Percentiles rank a stretch among this genome's conserved stretches.
Evolutionary conservation across 495 filamentous ascomycete genomes (phyloP).

Genomic region (Bombardia bombarda): DNA sequence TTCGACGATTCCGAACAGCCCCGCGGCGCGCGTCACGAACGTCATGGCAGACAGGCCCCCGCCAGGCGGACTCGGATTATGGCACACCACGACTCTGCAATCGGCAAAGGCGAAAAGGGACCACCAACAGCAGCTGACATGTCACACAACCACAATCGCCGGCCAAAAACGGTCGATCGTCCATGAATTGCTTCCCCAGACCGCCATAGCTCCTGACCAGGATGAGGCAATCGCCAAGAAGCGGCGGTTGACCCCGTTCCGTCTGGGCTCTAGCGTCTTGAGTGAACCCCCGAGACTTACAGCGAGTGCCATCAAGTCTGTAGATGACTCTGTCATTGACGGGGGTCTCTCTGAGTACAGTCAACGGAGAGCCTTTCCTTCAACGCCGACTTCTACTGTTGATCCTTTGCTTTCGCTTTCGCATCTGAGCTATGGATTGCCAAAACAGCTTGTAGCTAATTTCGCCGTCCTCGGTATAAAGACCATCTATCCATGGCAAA

Average conservation of each 20-base stretch:
- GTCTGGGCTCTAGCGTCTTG: not conserved
- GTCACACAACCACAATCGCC: conserved; percentile 9
- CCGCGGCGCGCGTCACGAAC: too few species aligned
- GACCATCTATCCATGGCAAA: conserved; percentile 76
- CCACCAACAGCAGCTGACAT: conserved; percentile 4
- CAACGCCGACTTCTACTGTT: conserved; percentile 42
- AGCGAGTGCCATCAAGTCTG: conserved; percentile 26
- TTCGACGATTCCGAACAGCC: not conserved
- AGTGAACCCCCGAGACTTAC: conserved; percentile 18
- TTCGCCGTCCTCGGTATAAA: conserved; percentile 56
- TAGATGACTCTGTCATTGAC: conserved; percentile 6
- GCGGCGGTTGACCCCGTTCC: not conserved
- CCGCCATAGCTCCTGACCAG: not conserved
- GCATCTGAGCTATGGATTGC: conserved; percentile 59
- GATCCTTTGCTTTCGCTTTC: conserved; percentile 56
- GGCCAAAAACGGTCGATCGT: conserved; percentile 19
- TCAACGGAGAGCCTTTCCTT: conserved; percentile 31
- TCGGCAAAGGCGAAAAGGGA: conserved; percentile 4
- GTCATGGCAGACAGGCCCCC: too few species aligned
- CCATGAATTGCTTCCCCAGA: conserved; percentile 3
- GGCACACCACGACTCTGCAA: conserved; percentile 24
- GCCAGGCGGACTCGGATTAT: conserved; percentile 10
- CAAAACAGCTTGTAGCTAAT: conserved; percentile 52
- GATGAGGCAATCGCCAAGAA: conserved; percentile 7
- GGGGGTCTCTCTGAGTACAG: conserved; percentile 34